Percentiles rank a stretch among this genome's conserved stretches.
These are phyloP conservation scores for Conticribra guillardii DNA, from an alignment of 108 stramenopile genomes.

Conservation along the genomic window DNA sequence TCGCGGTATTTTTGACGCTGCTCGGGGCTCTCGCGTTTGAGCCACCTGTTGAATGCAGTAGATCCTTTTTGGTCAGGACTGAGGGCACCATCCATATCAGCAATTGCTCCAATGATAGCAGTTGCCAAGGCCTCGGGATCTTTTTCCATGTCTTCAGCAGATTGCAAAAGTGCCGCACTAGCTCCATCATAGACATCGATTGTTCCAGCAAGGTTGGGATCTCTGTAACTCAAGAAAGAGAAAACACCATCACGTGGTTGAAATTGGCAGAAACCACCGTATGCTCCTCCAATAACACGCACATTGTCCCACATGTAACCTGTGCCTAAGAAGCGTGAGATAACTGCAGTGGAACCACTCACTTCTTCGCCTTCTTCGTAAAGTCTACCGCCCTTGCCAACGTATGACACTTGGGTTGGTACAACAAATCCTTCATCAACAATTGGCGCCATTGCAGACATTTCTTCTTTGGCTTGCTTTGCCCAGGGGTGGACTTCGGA, in stretches of 20 bases:
- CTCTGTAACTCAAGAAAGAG: slow-evolving; percentile 92
- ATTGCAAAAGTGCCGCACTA: slow-evolving; percentile 76
- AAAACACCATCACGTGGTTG: slow-evolving; percentile 79
- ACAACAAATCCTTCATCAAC: slow-evolving; percentile 94
- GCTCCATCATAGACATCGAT: slow-evolving; percentile 94
- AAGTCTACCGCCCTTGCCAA: slow-evolving; percentile 89
- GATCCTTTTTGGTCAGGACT: slow-evolving; percentile 89
- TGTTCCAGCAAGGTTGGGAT: slow-evolving; percentile 94
- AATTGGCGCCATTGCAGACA: slow-evolving; percentile 65
- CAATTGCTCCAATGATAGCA: slow-evolving; percentile 91
- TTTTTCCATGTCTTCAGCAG: slow-evolving; percentile 79
- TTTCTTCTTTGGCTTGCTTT: slow-evolving; percentile 71
- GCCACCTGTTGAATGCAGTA: slow-evolving; percentile 77
- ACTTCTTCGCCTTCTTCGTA: slow-evolving; percentile 86
- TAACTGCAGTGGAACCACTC: slow-evolving; percentile 78
- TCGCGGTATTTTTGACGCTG: slow-evolving; percentile 87
- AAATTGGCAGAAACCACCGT: slow-evolving; percentile 95
- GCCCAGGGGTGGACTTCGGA: slow-evolving; percentile 81
- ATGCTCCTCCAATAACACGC: slow-evolving; percentile 93
- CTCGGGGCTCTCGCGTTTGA: slow-evolving; percentile 83
- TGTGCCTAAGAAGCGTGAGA: slow-evolving; percentile 83
- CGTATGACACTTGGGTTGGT: slow-evolving; percentile 95
- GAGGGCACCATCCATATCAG: slow-evolving; percentile 94
- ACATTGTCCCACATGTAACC: slow-evolving; percentile 96
- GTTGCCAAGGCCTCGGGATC: slow-evolving; percentile 83